phyloP scores from a whole-genome alignment of 108 stramenopile species.

The Nitzschia sp. region DNA sequence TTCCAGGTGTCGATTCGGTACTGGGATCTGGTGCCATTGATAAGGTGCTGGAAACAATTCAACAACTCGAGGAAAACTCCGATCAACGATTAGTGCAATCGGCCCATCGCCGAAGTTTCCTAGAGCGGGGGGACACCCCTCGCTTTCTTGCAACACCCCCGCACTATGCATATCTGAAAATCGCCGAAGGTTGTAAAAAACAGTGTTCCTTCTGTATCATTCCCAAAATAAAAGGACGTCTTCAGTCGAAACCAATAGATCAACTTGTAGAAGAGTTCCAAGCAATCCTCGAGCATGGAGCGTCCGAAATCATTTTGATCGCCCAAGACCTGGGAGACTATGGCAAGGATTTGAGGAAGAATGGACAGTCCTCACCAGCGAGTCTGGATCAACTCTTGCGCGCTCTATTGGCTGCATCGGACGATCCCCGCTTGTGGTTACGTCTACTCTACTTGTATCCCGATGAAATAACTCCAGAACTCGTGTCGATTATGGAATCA shows the following conservation, averaged over 20 bases:
- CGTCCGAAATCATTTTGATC: constrained; percentile 48
- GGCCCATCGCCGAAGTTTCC: constrained; percentile 27
- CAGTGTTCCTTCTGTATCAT: constrained; percentile 50
- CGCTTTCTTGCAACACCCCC: constrained; percentile 46
- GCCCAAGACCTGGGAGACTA: constrained; percentile 56
- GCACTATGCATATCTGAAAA: constrained; percentile 52
- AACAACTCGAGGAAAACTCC: constrained; percentile 10
- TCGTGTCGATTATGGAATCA: constrained; percentile 39
- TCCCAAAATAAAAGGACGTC: constrained; percentile 51
- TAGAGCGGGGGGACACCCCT: constrained; percentile 46
- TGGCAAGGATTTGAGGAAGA: constrained; percentile 30
- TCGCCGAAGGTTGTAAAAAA: constrained; percentile 53
- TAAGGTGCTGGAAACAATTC: constrained; percentile 39
- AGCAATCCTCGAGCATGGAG: constrained; percentile 37
- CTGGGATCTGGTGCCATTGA: constrained; percentile 47
- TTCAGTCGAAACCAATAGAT: constrained; percentile 46
- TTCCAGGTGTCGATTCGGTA: constrained; percentile 42
- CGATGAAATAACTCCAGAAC: constrained; percentile 46
- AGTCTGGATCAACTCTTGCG: constrained; percentile 28
- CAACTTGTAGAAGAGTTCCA: constrained; percentile 46
- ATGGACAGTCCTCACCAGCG: not conserved
- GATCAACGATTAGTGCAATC: not conserved
- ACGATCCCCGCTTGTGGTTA: constrained; percentile 41
- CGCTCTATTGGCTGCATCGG: constrained; percentile 17
- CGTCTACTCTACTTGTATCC: constrained; percentile 52